These are phyloP conservation scores for Rhododendron ferrugineum DNA, from an alignment of 148 eudicot genomes.

Conservation along the genomic window DNA sequence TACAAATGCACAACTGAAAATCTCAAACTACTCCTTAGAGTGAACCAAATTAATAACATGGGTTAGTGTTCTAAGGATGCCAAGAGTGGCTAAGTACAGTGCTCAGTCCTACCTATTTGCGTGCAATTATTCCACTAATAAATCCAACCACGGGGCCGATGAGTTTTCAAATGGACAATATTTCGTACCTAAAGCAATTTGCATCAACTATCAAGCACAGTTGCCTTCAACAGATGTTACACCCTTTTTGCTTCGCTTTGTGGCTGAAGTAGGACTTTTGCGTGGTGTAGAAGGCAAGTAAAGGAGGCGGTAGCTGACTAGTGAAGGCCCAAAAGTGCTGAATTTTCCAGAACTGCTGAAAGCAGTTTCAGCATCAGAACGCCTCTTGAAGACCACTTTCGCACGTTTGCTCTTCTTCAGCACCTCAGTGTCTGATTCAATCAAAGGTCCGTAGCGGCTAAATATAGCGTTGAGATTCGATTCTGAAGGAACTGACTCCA, in stretches of 20 bases:
- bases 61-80: background rate
- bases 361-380: conserved; percentile 69
- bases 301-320: conserved; percentile 54
- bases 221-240: conserved; percentile 22
- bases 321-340: conserved; percentile 59
- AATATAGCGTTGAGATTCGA: conserved; percentile 50
- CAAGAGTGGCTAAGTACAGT: background rate
- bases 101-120: conserved; percentile 17
- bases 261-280: conserved; percentile 23
- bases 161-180: background rate
- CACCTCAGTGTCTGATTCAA: conserved; percentile 49
- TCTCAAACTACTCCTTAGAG: background rate
- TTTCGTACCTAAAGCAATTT: conserved; percentile 3
- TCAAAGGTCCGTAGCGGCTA: conserved; percentile 51
- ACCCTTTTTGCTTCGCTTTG: conserved; percentile 33
- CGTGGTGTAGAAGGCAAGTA: conserved; percentile 31
- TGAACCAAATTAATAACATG: background rate
- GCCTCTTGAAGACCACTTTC: conserved; percentile 62
- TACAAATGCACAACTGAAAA: background rate
- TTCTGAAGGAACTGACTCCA: conserved; percentile 59
- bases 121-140: conserved; percentile 7
- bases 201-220: conserved; percentile 16
- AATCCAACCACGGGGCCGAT: background rate
- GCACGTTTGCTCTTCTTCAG: conserved; percentile 52
- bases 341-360: conserved; percentile 74